Percentiles rank a stretch among this genome's conserved stretches.
Conservation (phyloP, 2,329 filamentous ascomycete genomes). For the Aschersonia sp. region DNA sequence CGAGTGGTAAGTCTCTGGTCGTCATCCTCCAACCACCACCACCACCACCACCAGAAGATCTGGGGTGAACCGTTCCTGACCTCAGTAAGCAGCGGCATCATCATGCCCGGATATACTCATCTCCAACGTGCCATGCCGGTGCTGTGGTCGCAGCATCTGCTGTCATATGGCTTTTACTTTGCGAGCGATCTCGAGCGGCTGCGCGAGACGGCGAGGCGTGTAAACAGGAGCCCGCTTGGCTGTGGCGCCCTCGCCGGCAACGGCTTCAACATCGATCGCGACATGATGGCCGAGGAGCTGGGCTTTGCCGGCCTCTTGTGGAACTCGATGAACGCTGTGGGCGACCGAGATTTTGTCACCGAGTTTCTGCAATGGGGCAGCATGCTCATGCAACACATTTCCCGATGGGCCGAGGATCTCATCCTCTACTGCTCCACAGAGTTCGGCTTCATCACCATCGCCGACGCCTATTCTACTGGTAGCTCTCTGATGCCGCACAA, state of each 20-base stretch:
- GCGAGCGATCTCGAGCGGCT: constrained; percentile 62
- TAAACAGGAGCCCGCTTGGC: constrained; percentile 59
- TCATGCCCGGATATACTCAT: constrained; percentile 87
- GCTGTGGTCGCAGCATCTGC: constrained; percentile 68
- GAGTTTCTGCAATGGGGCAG: constrained; percentile 71
- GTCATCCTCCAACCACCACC: no score
- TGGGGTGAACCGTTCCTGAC: constrained; percentile 6
- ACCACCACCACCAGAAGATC: no score
- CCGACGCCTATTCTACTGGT: constrained; percentile 69
- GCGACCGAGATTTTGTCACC: constrained; percentile 68
- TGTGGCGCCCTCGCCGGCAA: constrained; percentile 71
- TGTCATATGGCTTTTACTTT: constrained; percentile 62
- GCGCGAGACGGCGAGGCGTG: constrained; percentile 55
- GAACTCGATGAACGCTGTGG: constrained; percentile 65
- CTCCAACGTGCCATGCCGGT: constrained; percentile 70
- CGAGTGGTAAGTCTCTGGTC: constrained; percentile 34
- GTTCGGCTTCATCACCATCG: constrained; percentile 61
- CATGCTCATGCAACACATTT: constrained; percentile 67
- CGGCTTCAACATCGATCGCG: constrained; percentile 67
- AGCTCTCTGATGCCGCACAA: constrained; percentile 71
- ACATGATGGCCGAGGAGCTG: constrained; percentile 63
- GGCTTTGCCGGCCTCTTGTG: constrained; percentile 62
- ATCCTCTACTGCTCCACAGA: constrained; percentile 70
- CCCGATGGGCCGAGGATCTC: constrained; percentile 69
- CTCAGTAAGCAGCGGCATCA: constrained; percentile 28